Base-by-base conservation (phyloP, 257 asterid species). In the Osmanthus fragrans region DNA sequence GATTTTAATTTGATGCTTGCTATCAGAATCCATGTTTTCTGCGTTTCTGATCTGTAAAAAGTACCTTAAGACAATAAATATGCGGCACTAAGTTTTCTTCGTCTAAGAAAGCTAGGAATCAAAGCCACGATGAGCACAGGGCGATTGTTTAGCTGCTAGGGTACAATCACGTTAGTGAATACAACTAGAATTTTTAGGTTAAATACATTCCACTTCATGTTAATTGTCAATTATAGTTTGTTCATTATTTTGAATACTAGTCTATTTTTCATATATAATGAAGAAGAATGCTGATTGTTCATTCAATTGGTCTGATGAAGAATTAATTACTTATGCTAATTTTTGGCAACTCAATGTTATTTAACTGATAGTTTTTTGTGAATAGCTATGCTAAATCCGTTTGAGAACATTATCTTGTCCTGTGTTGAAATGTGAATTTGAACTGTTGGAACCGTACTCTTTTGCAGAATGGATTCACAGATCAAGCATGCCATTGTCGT, bases 401-500 rank as follows among this genome's bases (percentile, higher is more conserved):
- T 58, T 2, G 15, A 21, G 12, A 58, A 58, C 13, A 7, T 21
- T 58, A 9, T 58, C 66, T 21, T 58, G 6, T 58, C 66, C 16
- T 58, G 12, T 21, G 13, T n/a, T 56, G 65, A 56, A 1, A 56
- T 3, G 15, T 21, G 29, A 4, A 21, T 58, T 72, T 6, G 21
- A 15, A 36, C 58, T 72, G 70, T 37, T n/a, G 63, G 29, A 30
- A 39, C 40, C 37, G 13, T 9, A 21, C 21, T 49, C 5, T 78
- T 36, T 49, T 75, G 80, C 82, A 87, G 90, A 71, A 84, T 84
- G 88, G 87, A 85, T 32, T 87, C 88, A 2, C 84, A 81, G 65
- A 84, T 87, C 82, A 84, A 82, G 79, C 87, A 87, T 60, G 85
- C 88, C 1, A 82, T 82, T 21, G 90, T 87, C 10, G 72, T 78